Percentiles rank a stretch among this genome's conserved stretches.
These are phyloP conservation scores for Stylonectria norvegica DNA, from an alignment of 2,329 filamentous ascomycete genomes.

Conservation along the genomic window DNA sequence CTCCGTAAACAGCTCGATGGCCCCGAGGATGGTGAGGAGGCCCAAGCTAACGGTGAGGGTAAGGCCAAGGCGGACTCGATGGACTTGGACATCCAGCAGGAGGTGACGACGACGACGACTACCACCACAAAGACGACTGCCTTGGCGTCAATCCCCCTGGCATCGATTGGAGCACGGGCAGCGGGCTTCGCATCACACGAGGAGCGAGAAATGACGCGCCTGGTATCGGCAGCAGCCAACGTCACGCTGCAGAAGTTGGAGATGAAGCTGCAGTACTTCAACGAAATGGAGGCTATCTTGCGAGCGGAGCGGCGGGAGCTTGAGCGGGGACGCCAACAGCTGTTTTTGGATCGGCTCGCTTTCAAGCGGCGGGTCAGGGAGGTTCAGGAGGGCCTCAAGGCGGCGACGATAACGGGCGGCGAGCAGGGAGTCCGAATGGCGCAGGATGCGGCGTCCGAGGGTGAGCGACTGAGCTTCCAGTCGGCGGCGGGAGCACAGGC, in stretches of 20 bases:
- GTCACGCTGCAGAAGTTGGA: conserved; percentile 93
- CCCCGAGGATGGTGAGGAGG: conserved; percentile 34
- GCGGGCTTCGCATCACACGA: conserved; percentile 90
- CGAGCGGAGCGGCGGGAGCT: conserved; percentile 90
- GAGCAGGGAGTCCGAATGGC: conserved; percentile 49
- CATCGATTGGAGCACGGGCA: conserved; percentile 79
- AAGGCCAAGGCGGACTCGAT: conserved; percentile 59
- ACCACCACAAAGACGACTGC: conserved; percentile 46
- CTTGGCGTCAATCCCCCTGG: conserved; percentile 76
- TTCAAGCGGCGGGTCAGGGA: conserved; percentile 86
- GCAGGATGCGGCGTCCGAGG: conserved; percentile 45
- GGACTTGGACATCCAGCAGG: conserved; percentile 58
- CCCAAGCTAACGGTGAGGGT: conserved; percentile 57
- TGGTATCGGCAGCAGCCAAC: conserved; percentile 90
- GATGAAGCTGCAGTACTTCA: conserved; percentile 92
- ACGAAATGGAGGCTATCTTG: conserved; percentile 89
- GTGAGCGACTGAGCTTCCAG: conserved; percentile 54
- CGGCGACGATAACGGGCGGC: conserved; percentile 46
- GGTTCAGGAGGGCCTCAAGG: conserved; percentile 71
- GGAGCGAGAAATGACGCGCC: conserved; percentile 91
- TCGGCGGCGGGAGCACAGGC: conserved; percentile 39
- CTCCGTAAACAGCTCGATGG: conserved; percentile 75
- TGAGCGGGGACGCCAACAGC: conserved; percentile 84
- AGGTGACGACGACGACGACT: conserved; percentile 50
- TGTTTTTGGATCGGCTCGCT: conserved; percentile 86